Base-by-base conservation (phyloP, 352 stramenopile species). In the Globisporangium paddicum region DNA sequence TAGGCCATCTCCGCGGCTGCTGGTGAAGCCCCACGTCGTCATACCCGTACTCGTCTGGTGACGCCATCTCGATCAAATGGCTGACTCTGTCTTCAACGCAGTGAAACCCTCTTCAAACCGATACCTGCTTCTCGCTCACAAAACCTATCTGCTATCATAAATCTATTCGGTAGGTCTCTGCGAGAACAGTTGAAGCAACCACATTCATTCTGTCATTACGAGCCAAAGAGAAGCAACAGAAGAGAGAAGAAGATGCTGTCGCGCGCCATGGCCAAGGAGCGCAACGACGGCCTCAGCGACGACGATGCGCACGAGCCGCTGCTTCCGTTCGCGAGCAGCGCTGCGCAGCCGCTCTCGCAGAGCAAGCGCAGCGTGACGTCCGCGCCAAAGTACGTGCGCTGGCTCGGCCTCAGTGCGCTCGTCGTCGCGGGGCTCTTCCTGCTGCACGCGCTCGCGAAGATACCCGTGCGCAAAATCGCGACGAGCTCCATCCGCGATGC, bases 391-490 rank as follows among this genome's bases (percentile, higher is more conserved):
- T 28, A 35, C 28, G 51, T 38, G 21, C 58, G 58, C 40, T 64
- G 58, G 58, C 37, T 64, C 16, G 38, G 35, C 14, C 3, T 55
- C 44, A 37, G 42, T n/a, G 53, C 47, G 28, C 28, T 66, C 11
- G n/a, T 48, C 19, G n/a, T 77, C 23, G 38, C 77, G 19, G 25
- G 82, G 5, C 56, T 73, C 16, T 49, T 69, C 35, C 50, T 74
- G 50, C 60, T 72, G 42, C 79, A 76, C 58, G 58, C 71, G 30
- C 40, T 90, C 16, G 66, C 79, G 0, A 67, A 72, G 63, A 80
- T 69, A 35, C 80, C 89, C 25, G 74, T 90, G 47, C 62, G 63
- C 18, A 74, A 69, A 46, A 69, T 93, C 44, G 83, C 83, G 25
- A 65, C 71, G 19, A 67, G 66, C 26, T 75, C 83, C 38, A 90